Base-by-base conservation (phyloP, 306 rosid genomes). In the Hippophae rhamnoides region DNA sequence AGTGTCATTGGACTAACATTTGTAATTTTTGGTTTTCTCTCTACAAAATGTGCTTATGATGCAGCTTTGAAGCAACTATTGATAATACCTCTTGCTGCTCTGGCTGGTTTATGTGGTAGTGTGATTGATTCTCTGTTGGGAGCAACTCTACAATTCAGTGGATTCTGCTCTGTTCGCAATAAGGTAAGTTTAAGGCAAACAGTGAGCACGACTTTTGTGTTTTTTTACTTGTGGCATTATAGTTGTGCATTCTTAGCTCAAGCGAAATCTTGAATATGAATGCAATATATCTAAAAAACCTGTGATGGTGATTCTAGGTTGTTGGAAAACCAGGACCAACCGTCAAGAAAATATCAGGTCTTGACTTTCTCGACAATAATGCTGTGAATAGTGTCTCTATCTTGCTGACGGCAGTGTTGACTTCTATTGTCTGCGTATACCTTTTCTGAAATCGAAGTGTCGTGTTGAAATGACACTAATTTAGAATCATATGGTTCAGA, bases 241-340 rank as follows among this genome's bases (percentile, higher is more conserved):
- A 12, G 14, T 42, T 44, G n/a, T n/a, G 43, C 38, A 40, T 44
- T 11, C 43, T 13, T 13, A 7, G 61, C 57, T 5, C 12, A 43
- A 41, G 63, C 54, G 23, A 43, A 43, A 57, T 46, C 41, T 63
- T 54, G 10, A 27, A 56, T 42, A 51, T 58, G 53, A 69, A 41
- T 70, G 57, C 60, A 61, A 41, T 42, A 43, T 47, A 9, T 5
- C 23, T 18, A 18, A 14, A 54, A 48, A 60, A 54, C 47, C 61
- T 67, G 47, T 45, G 46, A 45, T 26, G 43, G 42, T 58, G 14
- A 67, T 61, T 62, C 66, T 76, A 90, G 97, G 78, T 90, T 62
- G 97, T 90, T 66, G 97, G 95, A 57, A 90, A 81, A 74, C 90
- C 90, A 57, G 95, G 90, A 65, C 89, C 94, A 64, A 81, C 94